Base-by-base conservation (phyloP, 176 grass and related monocot species). In the Melocanna baccifera region DNA sequence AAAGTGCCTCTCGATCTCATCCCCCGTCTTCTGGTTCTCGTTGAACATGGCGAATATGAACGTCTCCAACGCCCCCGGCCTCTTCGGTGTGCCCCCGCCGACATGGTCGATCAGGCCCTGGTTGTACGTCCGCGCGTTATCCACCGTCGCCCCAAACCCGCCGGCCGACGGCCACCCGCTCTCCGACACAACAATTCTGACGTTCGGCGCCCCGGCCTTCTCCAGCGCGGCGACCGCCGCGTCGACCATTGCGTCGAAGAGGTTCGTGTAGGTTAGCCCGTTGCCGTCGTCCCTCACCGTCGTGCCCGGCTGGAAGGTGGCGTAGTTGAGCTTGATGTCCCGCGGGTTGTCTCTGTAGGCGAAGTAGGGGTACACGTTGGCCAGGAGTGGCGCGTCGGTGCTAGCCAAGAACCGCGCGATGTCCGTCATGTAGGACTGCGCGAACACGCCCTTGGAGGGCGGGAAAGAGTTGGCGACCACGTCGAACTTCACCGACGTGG, bases 361-460 rank as follows among this genome's bases (percentile, higher is more conserved):
- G 79, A 97, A 88, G 84, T 97, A 97, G 0, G 94, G 91, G 76
- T 94, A 97, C 3, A 94, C 62, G 71, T 92, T 97, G 1, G 89
- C 36, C 0, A 97, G 91, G 30, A 97, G 79, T 46, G 94, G 94
- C 20, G 85, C 83, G 51, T 71, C 83, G 0, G 50, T 90, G 75
- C 8, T 46, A 4, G 71, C 85, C 5, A 94, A 64, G 52, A 76
- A 90, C 57, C 82, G 61, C 1, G 87, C 83, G 1, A 97, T 11
- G 47, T 84, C 70, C 0, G 1, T 7, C 40, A 94, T 85, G 85
- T 79, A 81, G 1, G 69, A 4, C n/a, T 81, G 53, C n/a, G 62
- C 52, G 80, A 93, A 92, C 5, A 61, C 67, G 3, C 87, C 92
- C 18, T 1, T 20, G n/a, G 94, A 94, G 9, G 91, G 94, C 63